These are phyloP conservation scores for Pichia sorboxylosa DNA, from an alignment of 1,139 yeast genomes.

Conservation along the genomic window DNA sequence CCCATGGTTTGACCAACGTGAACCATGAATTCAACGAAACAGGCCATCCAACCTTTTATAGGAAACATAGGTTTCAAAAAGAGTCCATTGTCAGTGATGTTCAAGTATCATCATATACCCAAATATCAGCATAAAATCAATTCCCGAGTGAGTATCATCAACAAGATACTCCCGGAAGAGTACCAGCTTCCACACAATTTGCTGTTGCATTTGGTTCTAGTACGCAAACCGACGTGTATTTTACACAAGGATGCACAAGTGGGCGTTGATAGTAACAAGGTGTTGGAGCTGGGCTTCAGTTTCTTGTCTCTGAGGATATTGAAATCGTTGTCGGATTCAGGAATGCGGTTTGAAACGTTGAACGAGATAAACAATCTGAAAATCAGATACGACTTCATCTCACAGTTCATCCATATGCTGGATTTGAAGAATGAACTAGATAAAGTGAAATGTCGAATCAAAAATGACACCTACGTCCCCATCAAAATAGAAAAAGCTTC, in stretches of 20 bases:
- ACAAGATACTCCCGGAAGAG: background rate
- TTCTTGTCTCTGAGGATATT: constrained; percentile 7
- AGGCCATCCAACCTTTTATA: background rate
- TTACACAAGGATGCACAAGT: too few species aligned
- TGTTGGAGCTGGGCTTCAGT: constrained; percentile 7
- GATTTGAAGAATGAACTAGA: constrained; percentile 7
- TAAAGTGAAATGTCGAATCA: constrained; percentile 1
- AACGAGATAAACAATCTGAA: constrained; percentile 5
- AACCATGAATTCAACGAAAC: constrained; percentile 3
- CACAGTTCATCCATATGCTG: constrained; percentile 9
- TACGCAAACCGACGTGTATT: too few species aligned
- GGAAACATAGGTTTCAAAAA: background rate
- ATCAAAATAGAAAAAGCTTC: constrained; percentile 13
- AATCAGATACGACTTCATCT: constrained; percentile 9
- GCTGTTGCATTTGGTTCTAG: too few species aligned
- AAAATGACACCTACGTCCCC: constrained; percentile 1
- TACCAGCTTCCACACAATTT: background rate
- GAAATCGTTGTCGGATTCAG: constrained; percentile 1
- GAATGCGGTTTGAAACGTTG: constrained; percentile 1
- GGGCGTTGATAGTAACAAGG: constrained; percentile 3
- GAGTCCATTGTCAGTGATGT: background rate
- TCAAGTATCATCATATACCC: background rate
- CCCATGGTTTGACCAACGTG: too few species aligned
- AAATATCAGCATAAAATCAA: too few species aligned
- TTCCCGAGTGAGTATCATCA: background rate